A percentile compares a stretch with the other conserved stretches of the same genome.
These are phyloP conservation scores for Pythium dissimile DNA, from an alignment of 352 stramenopile species.

Conservation along the genomic window DNA sequence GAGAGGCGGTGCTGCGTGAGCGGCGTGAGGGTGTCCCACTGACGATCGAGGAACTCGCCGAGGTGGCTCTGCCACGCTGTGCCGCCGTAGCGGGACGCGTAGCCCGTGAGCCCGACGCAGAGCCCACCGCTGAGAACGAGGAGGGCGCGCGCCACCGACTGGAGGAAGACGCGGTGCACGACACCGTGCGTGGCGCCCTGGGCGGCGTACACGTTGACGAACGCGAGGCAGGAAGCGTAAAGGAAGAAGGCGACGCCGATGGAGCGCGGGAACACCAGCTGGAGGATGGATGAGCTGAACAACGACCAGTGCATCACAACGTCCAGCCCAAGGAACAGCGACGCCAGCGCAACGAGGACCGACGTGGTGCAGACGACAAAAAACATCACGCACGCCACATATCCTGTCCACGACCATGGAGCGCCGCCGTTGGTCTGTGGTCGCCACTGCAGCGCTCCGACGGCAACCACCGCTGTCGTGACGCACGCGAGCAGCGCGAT, in stretches of 20 bases:
- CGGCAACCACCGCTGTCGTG: neutral
- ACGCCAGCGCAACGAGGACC: slow-evolving; percentile 16
- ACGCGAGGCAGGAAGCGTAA: slow-evolving; percentile 2
- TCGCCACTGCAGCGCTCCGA: slow-evolving; percentile 18
- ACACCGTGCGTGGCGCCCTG: neutral
- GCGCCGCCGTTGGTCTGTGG: neutral
- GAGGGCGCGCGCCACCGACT: slow-evolving; percentile 5
- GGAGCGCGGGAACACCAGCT: slow-evolving; percentile 27
- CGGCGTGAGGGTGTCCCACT: slow-evolving; percentile 27
- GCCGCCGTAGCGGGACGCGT: slow-evolving; percentile 11
- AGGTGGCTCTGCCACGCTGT: neutral
- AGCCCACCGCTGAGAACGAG: slow-evolving; percentile 19
- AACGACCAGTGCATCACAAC: slow-evolving; percentile 27
- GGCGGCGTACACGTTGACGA: slow-evolving; percentile 23
- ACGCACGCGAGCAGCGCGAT: slow-evolving; percentile 1
- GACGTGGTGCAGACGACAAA: neutral
- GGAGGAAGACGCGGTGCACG: slow-evolving; percentile 25
- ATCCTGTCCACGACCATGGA: neutral
- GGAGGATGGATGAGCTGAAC: slow-evolving; percentile 30
- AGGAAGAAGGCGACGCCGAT: slow-evolving; percentile 29
- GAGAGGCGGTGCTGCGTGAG: slow-evolving; percentile 24
- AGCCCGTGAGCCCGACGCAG: slow-evolving; percentile 17
- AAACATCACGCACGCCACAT: neutral
- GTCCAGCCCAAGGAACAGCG: slow-evolving; percentile 29
- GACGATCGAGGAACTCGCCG: slow-evolving; percentile 19